Evolutionary conservation across 192 early-diverging fungal species (phyloP).

Genomic region (Backusella parvicylindrica): DNA sequence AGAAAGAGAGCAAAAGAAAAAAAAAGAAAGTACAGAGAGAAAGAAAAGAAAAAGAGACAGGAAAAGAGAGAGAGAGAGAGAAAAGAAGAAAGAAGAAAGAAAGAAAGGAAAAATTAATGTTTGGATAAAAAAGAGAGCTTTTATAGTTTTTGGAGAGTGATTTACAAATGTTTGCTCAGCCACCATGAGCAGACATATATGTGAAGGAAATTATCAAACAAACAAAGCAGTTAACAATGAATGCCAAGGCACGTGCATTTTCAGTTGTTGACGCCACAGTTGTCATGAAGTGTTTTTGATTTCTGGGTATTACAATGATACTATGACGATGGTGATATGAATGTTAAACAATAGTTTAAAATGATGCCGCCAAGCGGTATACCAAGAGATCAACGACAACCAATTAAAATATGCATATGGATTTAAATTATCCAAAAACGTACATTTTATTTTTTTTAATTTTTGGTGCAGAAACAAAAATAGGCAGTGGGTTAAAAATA

Average conservation of each 20-base stretch:
- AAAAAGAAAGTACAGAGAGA: neutral
- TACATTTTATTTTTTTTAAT: neutral
- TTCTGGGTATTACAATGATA: neutral
- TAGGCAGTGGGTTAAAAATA: neutral
- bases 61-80: neutral
- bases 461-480: neutral
- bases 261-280: neutral
- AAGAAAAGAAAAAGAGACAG: neutral
- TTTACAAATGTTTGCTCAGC: neutral
- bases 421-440: constrained; percentile 2
- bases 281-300: neutral
- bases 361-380: neutral
- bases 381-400: neutral
- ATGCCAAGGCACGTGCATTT: neutral
- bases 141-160: neutral
- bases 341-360: neutral
- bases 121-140: neutral
- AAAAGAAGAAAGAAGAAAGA: neutral
- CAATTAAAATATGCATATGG: neutral
- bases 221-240: neutral
- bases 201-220: neutral
- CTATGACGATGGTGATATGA: neutral
- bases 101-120: neutral
- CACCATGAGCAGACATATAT: neutral
- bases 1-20: neutral